Percentiles rank a stretch among this genome's conserved stretches.
These are phyloP conservation scores for Parathielavia hyrcaniae DNA, from an alignment of 495 filamentous ascomycete species.

Conservation along the genomic window DNA sequence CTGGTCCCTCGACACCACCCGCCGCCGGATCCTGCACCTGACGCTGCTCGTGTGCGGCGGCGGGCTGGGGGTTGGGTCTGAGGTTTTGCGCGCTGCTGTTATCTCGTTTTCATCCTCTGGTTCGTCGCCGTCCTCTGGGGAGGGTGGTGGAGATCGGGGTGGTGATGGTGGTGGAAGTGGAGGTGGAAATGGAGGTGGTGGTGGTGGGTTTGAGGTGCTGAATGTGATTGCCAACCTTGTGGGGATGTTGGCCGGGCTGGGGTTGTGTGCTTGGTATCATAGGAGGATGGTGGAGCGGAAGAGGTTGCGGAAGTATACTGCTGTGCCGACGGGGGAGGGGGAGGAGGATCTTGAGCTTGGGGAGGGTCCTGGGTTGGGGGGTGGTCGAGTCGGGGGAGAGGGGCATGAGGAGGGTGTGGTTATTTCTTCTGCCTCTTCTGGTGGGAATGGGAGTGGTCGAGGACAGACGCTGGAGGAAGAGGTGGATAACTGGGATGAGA, in stretches of 20 bases:
- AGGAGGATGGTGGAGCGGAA: slow-evolving; percentile 90
- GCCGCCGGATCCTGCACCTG: slow-evolving; percentile 74
- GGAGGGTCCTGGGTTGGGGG: slow-evolving; percentile 43
- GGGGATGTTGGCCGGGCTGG: slow-evolving; percentile 65
- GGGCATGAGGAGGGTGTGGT: slow-evolving; percentile 36
- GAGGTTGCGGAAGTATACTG: slow-evolving; percentile 63
- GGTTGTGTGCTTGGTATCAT: slow-evolving; percentile 82
- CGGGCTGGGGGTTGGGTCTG: slow-evolving; percentile 71
- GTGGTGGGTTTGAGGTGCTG: slow-evolving; percentile 83
- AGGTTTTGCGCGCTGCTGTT: slow-evolving; percentile 76
- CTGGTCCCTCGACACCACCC: slow-evolving; percentile 90
- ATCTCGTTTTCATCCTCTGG: no score
- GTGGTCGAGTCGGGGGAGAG: slow-evolving; percentile 17
- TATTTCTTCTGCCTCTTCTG: slow-evolving; percentile 20
- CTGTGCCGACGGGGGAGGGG: slow-evolving; percentile 49
- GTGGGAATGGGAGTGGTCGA: slow-evolving; percentile 18
- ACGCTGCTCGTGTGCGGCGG: slow-evolving; percentile 76
- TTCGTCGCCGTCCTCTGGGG: no score
- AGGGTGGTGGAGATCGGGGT: no score
- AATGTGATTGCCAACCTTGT: slow-evolving; percentile 85
- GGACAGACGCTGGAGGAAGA: slow-evolving; percentile 56
- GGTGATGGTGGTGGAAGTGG: no score
- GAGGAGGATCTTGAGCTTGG: slow-evolving; percentile 53
- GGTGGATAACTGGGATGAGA: slow-evolving; percentile 80
- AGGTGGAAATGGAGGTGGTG: no score